Conservation (phyloP, 2,329 filamentous ascomycete species). For the Myriosclerotinia scirpicola region DNA sequence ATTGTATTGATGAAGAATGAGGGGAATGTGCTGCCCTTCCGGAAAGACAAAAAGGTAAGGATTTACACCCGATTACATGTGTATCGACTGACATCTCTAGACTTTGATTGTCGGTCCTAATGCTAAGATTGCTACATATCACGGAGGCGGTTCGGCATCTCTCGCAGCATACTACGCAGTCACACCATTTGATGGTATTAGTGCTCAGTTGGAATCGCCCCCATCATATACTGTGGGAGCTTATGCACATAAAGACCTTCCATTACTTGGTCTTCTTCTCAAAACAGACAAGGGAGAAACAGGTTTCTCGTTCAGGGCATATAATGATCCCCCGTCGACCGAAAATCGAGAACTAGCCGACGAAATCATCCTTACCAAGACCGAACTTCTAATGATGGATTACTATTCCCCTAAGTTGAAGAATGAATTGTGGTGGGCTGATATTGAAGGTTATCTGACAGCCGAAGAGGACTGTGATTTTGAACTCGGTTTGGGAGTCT, state of each 20-base stretch:
- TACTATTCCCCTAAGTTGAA: slow-evolving; percentile 46
- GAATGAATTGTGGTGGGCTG: slow-evolving; percentile 43
- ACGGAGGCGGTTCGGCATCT: slow-evolving; percentile 66
- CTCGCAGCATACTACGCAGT: slow-evolving; percentile 64
- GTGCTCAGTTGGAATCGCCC: slow-evolving; percentile 23
- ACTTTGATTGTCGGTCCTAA: slow-evolving; percentile 59
- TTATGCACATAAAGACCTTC: slow-evolving; percentile 62
- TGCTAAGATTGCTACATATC: slow-evolving; percentile 54
- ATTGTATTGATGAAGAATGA: slow-evolving; percentile 66
- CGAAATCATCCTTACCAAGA: slow-evolving; percentile 47
- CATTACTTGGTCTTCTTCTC: slow-evolving; percentile 47
- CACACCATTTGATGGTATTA: slow-evolving; percentile 70
- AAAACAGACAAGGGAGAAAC: slow-evolving; percentile 53
- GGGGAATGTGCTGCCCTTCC: slow-evolving; percentile 53
- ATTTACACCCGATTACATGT: slow-evolving; percentile 53
- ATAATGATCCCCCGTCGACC: slow-evolving; percentile 56
- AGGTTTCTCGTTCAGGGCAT: slow-evolving; percentile 63
- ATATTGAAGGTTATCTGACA: slow-evolving; percentile 41
- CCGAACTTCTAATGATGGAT: slow-evolving; percentile 51
- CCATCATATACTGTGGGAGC: slow-evolving; percentile 56
- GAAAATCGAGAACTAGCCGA: slow-evolving; percentile 52
- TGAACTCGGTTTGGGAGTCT: slow-evolving; percentile 43
- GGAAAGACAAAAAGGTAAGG: slow-evolving; percentile 45
- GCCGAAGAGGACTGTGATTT: slow-evolving; percentile 39
- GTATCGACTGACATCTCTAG: slow-evolving; percentile 30